Conservation (phyloP, 768 basidiomycete genomes). For the Chiua virens region DNA sequence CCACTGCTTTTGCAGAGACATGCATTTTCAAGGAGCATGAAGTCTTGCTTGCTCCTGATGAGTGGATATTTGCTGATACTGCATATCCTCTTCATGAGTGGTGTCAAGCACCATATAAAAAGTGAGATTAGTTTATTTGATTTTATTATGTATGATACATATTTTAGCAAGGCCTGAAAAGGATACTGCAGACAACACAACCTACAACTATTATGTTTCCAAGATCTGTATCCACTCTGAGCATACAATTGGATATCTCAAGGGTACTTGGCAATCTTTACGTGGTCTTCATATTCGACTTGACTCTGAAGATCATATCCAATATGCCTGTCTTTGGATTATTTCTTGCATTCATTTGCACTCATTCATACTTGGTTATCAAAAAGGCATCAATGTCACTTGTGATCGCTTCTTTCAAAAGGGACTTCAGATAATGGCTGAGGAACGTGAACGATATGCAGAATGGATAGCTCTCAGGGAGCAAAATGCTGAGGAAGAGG, state of each 20-base stretch:
- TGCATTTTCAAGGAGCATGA: too few species aligned
- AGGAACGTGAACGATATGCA: not conserved
- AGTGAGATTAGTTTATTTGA: conserved; percentile 1
- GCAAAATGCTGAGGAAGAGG: not conserved
- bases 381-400: conserved; percentile 1
- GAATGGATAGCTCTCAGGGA: not conserved
- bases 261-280: conserved; percentile 29
- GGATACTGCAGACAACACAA: not conserved
- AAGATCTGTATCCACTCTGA: conserved; percentile 32
- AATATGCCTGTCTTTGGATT: conserved; percentile 14
- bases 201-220: conserved; percentile 37
- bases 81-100: conserved; percentile 37
- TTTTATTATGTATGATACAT: not conserved
- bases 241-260: conserved; percentile 41
- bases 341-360: conserved; percentile 17
- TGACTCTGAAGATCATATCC: conserved; percentile 4
- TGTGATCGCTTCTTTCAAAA: conserved; percentile 3
- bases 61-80: too few species aligned
- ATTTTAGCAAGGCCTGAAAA: conserved; percentile 4
- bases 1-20: too few species aligned
- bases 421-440: not conserved
- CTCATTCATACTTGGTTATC: conserved; percentile 24
- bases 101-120: conserved; percentile 34
- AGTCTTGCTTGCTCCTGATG: too few species aligned
- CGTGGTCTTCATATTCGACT: conserved; percentile 10